These are phyloP conservation scores for Metschnikowia santaceciliae DNA, from an alignment of 805 yeast genomes.

Conservation along the genomic window DNA sequence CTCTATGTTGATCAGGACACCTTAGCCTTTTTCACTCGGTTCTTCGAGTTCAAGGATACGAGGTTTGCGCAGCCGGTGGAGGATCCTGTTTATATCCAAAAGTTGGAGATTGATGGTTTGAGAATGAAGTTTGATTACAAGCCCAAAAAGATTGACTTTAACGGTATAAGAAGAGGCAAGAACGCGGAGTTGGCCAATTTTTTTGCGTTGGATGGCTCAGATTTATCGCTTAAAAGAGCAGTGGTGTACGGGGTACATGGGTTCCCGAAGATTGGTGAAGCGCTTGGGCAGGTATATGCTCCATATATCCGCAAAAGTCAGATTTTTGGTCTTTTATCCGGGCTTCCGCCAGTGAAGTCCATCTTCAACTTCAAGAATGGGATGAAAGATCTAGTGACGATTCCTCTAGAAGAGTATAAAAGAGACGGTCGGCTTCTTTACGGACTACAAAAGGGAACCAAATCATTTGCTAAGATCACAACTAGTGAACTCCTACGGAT, in stretches of 20 bases:
- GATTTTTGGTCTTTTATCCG: conserved; percentile 74
- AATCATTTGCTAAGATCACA: conserved; percentile 69
- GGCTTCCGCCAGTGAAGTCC: conserved; percentile 77
- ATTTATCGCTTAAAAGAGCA: conserved; percentile 57
- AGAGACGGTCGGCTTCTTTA: conserved; percentile 68
- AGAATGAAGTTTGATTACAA: conserved; percentile 78
- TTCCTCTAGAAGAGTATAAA: conserved; percentile 70
- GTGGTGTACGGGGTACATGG: conserved; percentile 77
- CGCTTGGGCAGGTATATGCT: conserved; percentile 72
- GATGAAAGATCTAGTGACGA: conserved; percentile 63
- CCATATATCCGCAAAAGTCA: conserved; percentile 86
- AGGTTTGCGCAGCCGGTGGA: conserved; percentile 64
- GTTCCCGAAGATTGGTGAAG: conserved; percentile 51
- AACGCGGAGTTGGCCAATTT: conserved; percentile 84
- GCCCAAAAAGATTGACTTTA: conserved; percentile 83
- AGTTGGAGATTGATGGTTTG: conserved; percentile 57
- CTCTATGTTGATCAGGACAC: conserved; percentile 93
- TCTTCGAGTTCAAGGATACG: conserved; percentile 72
- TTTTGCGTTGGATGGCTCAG: conserved; percentile 84
- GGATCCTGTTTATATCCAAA: conserved; percentile 65
- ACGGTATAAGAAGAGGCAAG: conserved; percentile 82
- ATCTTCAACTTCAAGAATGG: conserved; percentile 77
- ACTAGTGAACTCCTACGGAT: conserved; percentile 75
- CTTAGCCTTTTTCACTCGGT: conserved; percentile 74
- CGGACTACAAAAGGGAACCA: conserved; percentile 72